phyloP scores from a whole-genome alignment of 1,284 basidiomycete species.

The Moesziomyces sp. region DNA sequence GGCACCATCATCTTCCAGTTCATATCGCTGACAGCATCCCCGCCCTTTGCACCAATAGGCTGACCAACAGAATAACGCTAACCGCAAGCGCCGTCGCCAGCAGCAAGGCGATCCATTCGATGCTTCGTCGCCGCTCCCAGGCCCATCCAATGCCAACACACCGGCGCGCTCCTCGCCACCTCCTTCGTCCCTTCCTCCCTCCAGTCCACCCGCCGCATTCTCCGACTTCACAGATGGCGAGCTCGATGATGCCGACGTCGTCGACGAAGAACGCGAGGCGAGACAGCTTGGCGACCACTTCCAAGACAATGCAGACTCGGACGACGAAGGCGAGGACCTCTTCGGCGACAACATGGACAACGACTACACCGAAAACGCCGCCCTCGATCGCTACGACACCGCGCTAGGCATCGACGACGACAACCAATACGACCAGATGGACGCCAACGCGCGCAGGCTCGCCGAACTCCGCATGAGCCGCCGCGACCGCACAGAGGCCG shows the following conservation, averaged over 20 bases:
- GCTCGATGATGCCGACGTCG: constrained; percentile 43
- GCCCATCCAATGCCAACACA: constrained; percentile 46
- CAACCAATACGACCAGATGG: constrained; percentile 77
- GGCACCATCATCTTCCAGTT: not conserved
- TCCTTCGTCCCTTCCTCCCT: constrained; percentile 62
- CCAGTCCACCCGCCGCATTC: constrained; percentile 60
- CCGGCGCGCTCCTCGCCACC: constrained; percentile 55
- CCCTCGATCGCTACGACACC: constrained; percentile 87
- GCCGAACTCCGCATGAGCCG: constrained; percentile 89
- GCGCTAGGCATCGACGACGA: constrained; percentile 84
- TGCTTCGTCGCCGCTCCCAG: constrained; percentile 39
- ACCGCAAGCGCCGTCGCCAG: constrained; percentile 53
- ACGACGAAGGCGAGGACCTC: constrained; percentile 86
- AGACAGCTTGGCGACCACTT: constrained; percentile 68
- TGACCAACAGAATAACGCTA: constrained; percentile 32
- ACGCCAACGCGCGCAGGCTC: constrained; percentile 79
- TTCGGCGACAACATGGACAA: constrained; percentile 82
- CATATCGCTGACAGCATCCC: not conserved
- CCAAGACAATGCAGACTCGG: constrained; percentile 76
- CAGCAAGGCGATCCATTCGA: constrained; percentile 48
- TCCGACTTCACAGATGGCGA: constrained; percentile 63
- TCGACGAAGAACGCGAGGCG: constrained; percentile 64
- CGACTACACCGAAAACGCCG: constrained; percentile 85
- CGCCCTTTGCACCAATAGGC: constrained; percentile 6
- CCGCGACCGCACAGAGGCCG: constrained; percentile 82